Evolutionary conservation across 2,329 filamentous ascomycete species (phyloP), one percentile per base, ranked within the genome.

Genomic region (Pestalotiopsis sp.): DNA sequence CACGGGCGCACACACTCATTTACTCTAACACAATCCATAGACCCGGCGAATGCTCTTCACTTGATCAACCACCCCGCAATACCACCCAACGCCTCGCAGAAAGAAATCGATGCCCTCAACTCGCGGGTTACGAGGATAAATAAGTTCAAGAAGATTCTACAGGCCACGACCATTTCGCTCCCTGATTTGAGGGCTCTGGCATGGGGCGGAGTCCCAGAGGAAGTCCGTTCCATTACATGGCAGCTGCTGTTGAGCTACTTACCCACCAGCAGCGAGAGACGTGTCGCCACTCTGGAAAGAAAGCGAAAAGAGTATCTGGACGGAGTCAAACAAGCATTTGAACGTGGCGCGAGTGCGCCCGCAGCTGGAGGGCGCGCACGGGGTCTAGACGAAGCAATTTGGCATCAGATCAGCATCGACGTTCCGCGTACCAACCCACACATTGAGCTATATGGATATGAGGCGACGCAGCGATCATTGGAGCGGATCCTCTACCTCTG

Each of bases 381-480:
- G 70, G 95, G 95, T 2, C 83, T 99, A 20, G 97, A 99, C 75
- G 96, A 99, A 83, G 92, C 94, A n/a, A 91, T 99, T 69, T 99
- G 96, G 96, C 96, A 99, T 82, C 96, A 99, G 78, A 98, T 99
- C 81, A 98, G 94, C 80, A 99, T 99, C 76, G 96, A 99, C 77
- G 93, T 98, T 25, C 96, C 96, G 2, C 90, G 96, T 64, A 99
- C 96, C 3, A 98, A 97, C 77, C 96, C 96, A 12, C 96, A 98
- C 80, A 91, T 99, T 66, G 93, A 97, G 74, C 86, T 99, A 0
- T 99, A 99, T 81, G 89, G 93, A 73, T 98, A 97, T 77, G 95
- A 98, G 80, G 95, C 95, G 4, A 99, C 97, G 0, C 96, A 99
- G 79, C 87, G 95, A 67, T 98, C 94, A 1, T 83, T 99, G 14